A percentile compares a stretch with the other conserved stretches of the same genome.
phyloP scores from a whole-genome alignment of 768 basidiomycete genomes.

The Cystofilobasidium ferigula region DNA sequence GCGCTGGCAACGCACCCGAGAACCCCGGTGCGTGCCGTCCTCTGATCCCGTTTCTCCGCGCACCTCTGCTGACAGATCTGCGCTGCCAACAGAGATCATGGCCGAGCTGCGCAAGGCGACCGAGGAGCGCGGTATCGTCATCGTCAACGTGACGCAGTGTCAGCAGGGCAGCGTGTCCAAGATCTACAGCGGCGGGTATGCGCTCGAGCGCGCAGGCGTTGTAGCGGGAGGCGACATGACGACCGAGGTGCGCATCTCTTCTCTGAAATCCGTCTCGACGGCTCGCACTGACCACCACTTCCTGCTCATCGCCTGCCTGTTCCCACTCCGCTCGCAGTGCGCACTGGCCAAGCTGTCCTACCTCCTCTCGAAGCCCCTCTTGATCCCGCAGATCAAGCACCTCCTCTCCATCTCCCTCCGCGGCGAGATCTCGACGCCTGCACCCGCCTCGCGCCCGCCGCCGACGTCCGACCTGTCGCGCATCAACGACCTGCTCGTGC shows the following conservation, averaged over 20 bases:
- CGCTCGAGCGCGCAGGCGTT: slow-evolving; percentile 22
- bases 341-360: slow-evolving; percentile 84
- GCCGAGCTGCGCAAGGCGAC: slow-evolving; percentile 16
- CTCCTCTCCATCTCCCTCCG: slow-evolving; percentile 69
- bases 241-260: slow-evolving; percentile 54
- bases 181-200: slow-evolving; percentile 47
- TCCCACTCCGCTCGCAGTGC: slow-evolving; percentile 45
- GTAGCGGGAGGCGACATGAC: slow-evolving; percentile 61
- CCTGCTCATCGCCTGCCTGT: background rate
- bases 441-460: slow-evolving; percentile 38
- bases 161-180: slow-evolving; percentile 73
- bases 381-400: slow-evolving; percentile 54
- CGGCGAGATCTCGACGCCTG: slow-evolving; percentile 60
- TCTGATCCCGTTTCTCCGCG: background rate
- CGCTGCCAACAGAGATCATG: slow-evolving; percentile 1
- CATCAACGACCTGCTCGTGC: slow-evolving; percentile 55
- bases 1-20: slow-evolving; percentile 85
- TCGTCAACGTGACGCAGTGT: slow-evolving; percentile 89
- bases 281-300: too few relatives aligned
- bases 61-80: background rate
- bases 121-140: slow-evolving; percentile 38
- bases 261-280: too few relatives aligned
- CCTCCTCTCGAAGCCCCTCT: slow-evolving; percentile 70
- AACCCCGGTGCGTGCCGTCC: slow-evolving; percentile 37
- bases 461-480: slow-evolving; percentile 46